These are phyloP conservation scores for Pichia inconspicua DNA, from an alignment of 1,139 yeast genomes.

Conservation along the genomic window DNA sequence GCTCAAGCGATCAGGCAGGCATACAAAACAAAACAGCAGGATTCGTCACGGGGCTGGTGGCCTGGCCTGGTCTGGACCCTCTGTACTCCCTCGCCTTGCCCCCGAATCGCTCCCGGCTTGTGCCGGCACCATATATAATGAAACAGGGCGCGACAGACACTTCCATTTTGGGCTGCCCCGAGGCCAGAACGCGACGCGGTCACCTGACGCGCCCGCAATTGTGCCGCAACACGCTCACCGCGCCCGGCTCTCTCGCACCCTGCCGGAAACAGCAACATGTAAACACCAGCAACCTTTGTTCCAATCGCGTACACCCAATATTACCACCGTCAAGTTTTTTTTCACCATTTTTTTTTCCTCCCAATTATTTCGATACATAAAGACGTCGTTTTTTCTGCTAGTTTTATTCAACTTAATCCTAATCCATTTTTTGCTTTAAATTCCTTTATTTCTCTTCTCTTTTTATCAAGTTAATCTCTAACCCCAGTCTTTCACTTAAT, in stretches of 20 bases:
- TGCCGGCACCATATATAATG: too few relatives aligned
- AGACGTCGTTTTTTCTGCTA: neutral
- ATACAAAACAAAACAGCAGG: too few relatives aligned
- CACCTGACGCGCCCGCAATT: neutral
- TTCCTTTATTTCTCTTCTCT: neutral
- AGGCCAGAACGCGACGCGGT: too few relatives aligned
- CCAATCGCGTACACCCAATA: neutral
- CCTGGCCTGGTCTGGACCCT: too few relatives aligned
- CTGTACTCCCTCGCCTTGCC: too few relatives aligned
- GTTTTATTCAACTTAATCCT: neutral
- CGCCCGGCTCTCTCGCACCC: neutral
- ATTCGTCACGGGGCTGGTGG: too few relatives aligned
- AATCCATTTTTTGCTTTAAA: neutral
- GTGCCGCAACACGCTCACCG: neutral
- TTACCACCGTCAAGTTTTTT: neutral
- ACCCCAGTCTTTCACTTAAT: conserved; percentile 9
- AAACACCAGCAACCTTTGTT: neutral
- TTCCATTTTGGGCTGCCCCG: neutral
- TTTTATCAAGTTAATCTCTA: neutral
- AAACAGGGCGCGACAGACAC: neutral
- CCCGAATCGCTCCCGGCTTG: too few relatives aligned
- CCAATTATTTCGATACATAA: neutral
- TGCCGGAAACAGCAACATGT: neutral
- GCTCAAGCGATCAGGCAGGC: too few relatives aligned
- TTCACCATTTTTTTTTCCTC: neutral